These are phyloP conservation scores for Mycena latifolia DNA, from an alignment of 768 basidiomycete species.

Conservation along the genomic window DNA sequence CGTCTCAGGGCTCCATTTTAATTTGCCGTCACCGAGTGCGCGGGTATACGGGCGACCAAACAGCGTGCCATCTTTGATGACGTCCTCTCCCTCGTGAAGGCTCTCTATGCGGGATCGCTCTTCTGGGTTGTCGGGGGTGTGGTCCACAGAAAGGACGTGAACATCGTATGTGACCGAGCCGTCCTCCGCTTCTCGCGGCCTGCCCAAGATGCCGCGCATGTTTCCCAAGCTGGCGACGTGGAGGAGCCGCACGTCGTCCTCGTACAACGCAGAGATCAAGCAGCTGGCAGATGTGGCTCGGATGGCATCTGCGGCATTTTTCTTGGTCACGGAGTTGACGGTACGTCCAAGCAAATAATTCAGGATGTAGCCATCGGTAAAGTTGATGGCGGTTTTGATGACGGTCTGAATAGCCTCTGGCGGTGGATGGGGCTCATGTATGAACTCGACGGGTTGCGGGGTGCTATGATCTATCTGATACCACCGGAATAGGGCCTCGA, in stretches of 20 bases:
- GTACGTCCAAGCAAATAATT: slow-evolving; percentile 16
- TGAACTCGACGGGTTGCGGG: slow-evolving; percentile 30
- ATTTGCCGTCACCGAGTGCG: slow-evolving; percentile 57
- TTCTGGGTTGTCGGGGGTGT: slow-evolving; percentile 47
- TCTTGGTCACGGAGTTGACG: slow-evolving; percentile 27
- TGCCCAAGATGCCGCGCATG: slow-evolving; percentile 57
- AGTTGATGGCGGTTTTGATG: slow-evolving; percentile 17
- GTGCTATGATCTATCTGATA: slow-evolving; percentile 30
- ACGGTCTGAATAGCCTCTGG: slow-evolving; percentile 19
- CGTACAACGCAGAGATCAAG: slow-evolving; percentile 47
- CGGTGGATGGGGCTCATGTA: slow-evolving; percentile 27
- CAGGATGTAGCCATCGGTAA: slow-evolving; percentile 20
- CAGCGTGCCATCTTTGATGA: slow-evolving; percentile 46
- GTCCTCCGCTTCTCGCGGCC: slow-evolving; percentile 38
- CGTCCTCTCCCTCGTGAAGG: slow-evolving; percentile 45
- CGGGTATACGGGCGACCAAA: slow-evolving; percentile 50
- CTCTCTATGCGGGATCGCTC: slow-evolving; percentile 48
- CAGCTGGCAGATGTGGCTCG: slow-evolving; percentile 3
- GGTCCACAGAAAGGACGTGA: slow-evolving; percentile 54
- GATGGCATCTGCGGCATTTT: slow-evolving; percentile 16
- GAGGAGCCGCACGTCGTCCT: slow-evolving; percentile 48
- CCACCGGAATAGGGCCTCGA: slow-evolving; percentile 27
- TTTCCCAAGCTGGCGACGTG: slow-evolving; percentile 55
- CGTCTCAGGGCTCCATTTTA: slow-evolving; percentile 56
- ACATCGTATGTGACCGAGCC: slow-evolving; percentile 50